Base-by-base conservation (phyloP, 2,329 filamentous ascomycete genomes). In the Graphilbum sp. region DNA sequence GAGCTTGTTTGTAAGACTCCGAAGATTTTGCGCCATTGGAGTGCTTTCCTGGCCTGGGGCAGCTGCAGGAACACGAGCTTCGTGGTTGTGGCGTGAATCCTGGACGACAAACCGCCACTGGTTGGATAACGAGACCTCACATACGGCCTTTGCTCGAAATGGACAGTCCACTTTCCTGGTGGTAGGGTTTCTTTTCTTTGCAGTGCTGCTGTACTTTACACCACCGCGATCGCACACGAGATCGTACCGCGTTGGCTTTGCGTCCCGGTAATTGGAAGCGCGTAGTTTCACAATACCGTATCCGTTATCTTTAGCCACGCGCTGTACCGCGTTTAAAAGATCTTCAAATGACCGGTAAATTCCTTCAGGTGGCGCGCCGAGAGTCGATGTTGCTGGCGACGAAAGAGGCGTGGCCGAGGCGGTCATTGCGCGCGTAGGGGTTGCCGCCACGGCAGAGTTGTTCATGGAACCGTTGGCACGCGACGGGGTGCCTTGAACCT, bases 101-200 rank as follows among this genome's bases (percentile, higher is more conserved):
- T 75, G 71, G 11, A 75, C 64, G 8, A 66, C 67, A 44, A 75
- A 75, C n/a, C 71, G 67, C 71, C 71, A 75, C 53, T 74, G 70
- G 43, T 75, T 72, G 32, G 66, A 66, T 11, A 75, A 58, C 51
- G 73, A 69, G 7, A 75, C 71, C 49, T 75, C 71, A 44, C 71
- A 75, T 18, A 75, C 71, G 19, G 71, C 71, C 56, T 75, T 75
- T 39, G 71, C 71, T 37, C 69, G 67, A 58, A 72, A 75, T 11
- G 71, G 71, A 40, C 71, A 75, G 51, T 75, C 71, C 39, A 75
- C 69, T 55, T 75, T 75, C 50, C 71, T 69, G 32, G 71, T 75
- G 38, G 68, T 73, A 1, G 71, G 71, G 47, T 72, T 75, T 40
- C 71, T 66, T 58, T 75, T 75, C 61, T 75, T 75, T 8, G 71